A percentile compares a stretch with the other conserved stretches of the same genome.
phyloP scores from a whole-genome alignment of 345 rosid genomes.

The Garcia nutans region DNA sequence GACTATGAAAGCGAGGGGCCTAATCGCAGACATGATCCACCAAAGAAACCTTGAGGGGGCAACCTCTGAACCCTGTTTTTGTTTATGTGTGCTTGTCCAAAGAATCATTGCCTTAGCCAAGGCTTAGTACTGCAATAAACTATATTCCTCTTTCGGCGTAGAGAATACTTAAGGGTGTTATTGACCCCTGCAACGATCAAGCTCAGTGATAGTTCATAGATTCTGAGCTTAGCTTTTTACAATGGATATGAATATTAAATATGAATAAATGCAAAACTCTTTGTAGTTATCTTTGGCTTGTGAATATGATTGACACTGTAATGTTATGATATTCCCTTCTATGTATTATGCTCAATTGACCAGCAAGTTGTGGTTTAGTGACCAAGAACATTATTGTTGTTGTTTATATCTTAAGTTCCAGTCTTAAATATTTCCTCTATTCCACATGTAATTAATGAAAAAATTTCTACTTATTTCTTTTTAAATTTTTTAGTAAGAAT shows the following conservation, averaged over 20 bases:
- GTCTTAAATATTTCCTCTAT: too few relatives aligned
- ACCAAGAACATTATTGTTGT: too few relatives aligned
- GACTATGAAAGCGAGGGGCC: slow-evolving; percentile 9
- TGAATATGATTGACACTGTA: too few relatives aligned
- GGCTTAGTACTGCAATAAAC: background rate
- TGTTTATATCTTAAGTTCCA: too few relatives aligned
- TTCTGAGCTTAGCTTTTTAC: background rate
- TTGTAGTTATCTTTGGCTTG: background rate
- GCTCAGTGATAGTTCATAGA: background rate
- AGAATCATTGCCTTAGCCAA: background rate
- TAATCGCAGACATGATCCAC: slow-evolving; percentile 14
- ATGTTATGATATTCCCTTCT: too few relatives aligned
- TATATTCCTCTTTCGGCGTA: background rate
- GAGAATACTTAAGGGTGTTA: background rate
- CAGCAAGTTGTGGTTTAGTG: too few relatives aligned
- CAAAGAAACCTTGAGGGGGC: background rate
- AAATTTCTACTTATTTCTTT: background rate
- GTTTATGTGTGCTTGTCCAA: background rate
- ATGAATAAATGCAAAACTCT: background rate
- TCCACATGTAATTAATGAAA: too few relatives aligned
- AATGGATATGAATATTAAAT: background rate
- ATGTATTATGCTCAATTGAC: background rate
- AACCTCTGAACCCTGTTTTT: background rate
- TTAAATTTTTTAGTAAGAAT: background rate
- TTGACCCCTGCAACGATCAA: background rate